Conservation (phyloP, 2,329 filamentous ascomycete genomes). For the Ophiocordyceps camponoti-floridani region DNA sequence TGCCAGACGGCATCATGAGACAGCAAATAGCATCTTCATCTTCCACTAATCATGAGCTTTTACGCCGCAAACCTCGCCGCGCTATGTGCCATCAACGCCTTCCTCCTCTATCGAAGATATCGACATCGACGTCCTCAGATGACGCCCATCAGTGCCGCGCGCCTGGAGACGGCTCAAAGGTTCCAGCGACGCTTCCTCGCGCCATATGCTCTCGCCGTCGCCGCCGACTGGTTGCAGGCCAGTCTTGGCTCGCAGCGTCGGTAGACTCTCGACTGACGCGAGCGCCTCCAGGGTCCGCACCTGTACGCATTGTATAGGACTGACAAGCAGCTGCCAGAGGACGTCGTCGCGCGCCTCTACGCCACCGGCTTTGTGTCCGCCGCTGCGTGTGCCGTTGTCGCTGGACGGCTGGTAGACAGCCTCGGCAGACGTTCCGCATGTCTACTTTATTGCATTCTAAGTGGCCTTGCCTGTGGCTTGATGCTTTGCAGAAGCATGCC, state of each 20-base stretch:
- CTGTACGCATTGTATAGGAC: constrained; percentile 34
- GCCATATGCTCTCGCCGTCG: background rate
- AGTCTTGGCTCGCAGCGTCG: background rate
- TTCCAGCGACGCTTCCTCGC: background rate
- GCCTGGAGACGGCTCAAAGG: background rate
- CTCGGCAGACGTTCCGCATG: constrained; percentile 32
- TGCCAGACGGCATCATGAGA: too few species aligned
- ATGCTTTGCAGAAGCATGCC: constrained; percentile 23
- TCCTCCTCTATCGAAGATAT: background rate
- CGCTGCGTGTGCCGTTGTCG: constrained; percentile 23
- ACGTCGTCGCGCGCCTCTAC: constrained; percentile 24
- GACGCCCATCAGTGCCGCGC: background rate
- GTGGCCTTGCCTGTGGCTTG: constrained; percentile 31
- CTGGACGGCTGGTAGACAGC: constrained; percentile 20
- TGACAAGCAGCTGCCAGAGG: constrained; percentile 25
- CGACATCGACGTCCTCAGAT: background rate
- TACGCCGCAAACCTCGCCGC: constrained; percentile 1
- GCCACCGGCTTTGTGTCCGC: constrained; percentile 29
- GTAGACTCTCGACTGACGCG: background rate
- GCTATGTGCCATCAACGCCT: background rate
- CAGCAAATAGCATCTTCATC: background rate
- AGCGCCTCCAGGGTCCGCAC: constrained; percentile 23
- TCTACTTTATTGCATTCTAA: constrained; percentile 32
- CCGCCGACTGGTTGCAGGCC: constrained; percentile 1
- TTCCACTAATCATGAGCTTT: constrained; percentile 2